These are phyloP conservation scores for Phoma herbarum DNA, from an alignment of 2,329 filamentous ascomycete species.

Conservation along the genomic window DNA sequence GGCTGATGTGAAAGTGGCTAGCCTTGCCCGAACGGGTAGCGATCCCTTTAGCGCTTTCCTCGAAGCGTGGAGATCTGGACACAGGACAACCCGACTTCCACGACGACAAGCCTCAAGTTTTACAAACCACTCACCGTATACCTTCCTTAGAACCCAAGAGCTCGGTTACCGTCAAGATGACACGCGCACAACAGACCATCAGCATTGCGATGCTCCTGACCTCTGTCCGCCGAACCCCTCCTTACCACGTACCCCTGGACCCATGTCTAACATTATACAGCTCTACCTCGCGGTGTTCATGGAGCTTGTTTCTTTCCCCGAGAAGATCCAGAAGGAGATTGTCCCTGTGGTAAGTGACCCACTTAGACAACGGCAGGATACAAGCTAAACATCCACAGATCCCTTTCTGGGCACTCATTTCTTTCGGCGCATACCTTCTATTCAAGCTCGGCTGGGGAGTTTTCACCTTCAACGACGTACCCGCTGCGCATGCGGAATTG, in stretches of 20 bases:
- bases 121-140: conserved; percentile 31
- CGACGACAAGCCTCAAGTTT: conserved; percentile 23
- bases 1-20: conserved; percentile 26
- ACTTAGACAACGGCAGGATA: background rate
- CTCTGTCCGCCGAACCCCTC: conserved; percentile 69
- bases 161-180: conserved; percentile 70
- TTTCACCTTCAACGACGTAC: conserved; percentile 95
- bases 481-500: conserved; percentile 87
- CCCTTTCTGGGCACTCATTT: conserved; percentile 90
- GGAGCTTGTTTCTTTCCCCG: conserved; percentile 80
- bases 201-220: conserved; percentile 86
- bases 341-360: conserved; percentile 81
- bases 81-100: conserved; percentile 30
- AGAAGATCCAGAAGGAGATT: conserved; percentile 80
- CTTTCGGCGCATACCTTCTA: conserved; percentile 90
- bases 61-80: conserved; percentile 40
- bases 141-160: conserved; percentile 26
- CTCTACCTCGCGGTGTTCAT: conserved; percentile 89
- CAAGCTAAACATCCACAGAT: conserved; percentile 64
- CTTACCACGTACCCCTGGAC: conserved; percentile 23
- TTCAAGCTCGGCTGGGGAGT: conserved; percentile 92
- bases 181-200: conserved; percentile 90
- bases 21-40: conserved; percentile 28
- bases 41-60: conserved; percentile 34
- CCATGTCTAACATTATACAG: conserved; percentile 59